Conservation (phyloP, 2,329 filamentous ascomycete species). For the Clarireedia sp. region DNA sequence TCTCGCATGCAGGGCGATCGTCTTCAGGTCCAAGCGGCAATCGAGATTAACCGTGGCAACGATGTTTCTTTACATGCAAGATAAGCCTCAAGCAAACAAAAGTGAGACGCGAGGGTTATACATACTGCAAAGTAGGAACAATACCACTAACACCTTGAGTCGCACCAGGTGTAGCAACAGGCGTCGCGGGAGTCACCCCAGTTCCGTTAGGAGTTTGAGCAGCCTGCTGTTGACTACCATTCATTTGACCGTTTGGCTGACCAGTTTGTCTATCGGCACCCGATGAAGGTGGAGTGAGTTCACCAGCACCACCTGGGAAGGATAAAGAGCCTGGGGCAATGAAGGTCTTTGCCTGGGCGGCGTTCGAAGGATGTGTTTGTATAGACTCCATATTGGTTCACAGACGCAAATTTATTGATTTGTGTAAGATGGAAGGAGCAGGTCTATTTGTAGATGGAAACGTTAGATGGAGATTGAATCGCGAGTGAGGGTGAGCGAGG, state of each 20-base stretch:
- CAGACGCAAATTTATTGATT: constrained; percentile 11
- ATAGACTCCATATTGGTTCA: constrained; percentile 66
- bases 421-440: constrained; percentile 17
- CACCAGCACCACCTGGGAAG: constrained; percentile 76
- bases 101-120: constrained; percentile 43
- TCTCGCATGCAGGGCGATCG: constrained; percentile 93
- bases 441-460: constrained; percentile 19
- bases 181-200: constrained; percentile 82
- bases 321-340: constrained; percentile 87
- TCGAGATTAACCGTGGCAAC: constrained; percentile 97
- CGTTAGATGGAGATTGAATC: constrained; percentile 22
- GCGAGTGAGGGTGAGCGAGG: background rate
- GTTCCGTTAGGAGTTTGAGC: constrained; percentile 56
- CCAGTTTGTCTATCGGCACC: constrained; percentile 54
- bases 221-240: constrained; percentile 46
- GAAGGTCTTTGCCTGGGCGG: constrained; percentile 90
- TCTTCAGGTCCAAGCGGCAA: constrained; percentile 96
- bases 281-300: constrained; percentile 72
- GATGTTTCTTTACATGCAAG: constrained; percentile 71
- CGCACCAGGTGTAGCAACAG: constrained; percentile 83
- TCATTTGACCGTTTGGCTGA: constrained; percentile 41
- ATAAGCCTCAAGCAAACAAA: constrained; percentile 43
- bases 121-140: constrained; percentile 93
- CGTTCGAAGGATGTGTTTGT: constrained; percentile 84
- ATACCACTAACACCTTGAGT: constrained; percentile 76